Percentiles rank a stretch among this genome's conserved stretches.
Evolutionary conservation across 2,329 filamentous ascomycete genomes (phyloP).

Genomic region (Westerdykella aurantiaca): DNA sequence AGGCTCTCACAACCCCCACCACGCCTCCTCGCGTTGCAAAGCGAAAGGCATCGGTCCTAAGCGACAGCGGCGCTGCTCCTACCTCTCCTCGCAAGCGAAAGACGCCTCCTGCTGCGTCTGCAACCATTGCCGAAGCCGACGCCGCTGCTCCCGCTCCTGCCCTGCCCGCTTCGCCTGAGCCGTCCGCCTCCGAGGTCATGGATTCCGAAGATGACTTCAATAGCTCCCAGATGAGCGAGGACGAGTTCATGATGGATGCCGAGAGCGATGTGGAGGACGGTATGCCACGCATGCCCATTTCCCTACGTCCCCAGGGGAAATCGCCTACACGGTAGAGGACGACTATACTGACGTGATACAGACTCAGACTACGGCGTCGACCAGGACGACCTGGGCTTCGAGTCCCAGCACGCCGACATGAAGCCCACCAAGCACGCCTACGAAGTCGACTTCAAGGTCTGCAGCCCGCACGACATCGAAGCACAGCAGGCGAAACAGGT

Average conservation of each 20-base stretch:
- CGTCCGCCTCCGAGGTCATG: conserved; percentile 55
- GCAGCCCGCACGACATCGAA: conserved; percentile 74
- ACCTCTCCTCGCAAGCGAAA: conserved; percentile 30
- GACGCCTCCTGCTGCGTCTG: conserved; percentile 13
- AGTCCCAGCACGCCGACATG: conserved; percentile 63
- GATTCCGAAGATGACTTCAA: conserved; percentile 95
- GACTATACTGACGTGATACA: conserved; percentile 9
- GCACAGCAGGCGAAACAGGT: conserved; percentile 80
- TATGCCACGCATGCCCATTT: conserved; percentile 15
- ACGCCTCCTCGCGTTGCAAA: conserved; percentile 35
- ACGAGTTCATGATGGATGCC: conserved; percentile 68
- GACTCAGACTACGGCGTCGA: conserved; percentile 52
- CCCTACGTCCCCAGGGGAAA: background rate
- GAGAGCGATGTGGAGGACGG: conserved; percentile 51
- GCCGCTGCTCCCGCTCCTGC: background rate
- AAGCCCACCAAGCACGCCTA: conserved; percentile 70
- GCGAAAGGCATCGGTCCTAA: conserved; percentile 37
- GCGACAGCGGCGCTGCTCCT: conserved; percentile 20
- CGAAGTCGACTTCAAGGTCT: conserved; percentile 79
- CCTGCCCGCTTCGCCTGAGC: conserved; percentile 29
- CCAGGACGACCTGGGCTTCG: conserved; percentile 54
- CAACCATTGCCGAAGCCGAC: background rate
- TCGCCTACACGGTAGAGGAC: background rate
- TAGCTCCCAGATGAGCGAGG: conserved; percentile 73
- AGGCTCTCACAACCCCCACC: conserved; percentile 30